phyloP scores from a whole-genome alignment of 768 basidiomycete species.

The Tephrocybe sp. region DNA sequence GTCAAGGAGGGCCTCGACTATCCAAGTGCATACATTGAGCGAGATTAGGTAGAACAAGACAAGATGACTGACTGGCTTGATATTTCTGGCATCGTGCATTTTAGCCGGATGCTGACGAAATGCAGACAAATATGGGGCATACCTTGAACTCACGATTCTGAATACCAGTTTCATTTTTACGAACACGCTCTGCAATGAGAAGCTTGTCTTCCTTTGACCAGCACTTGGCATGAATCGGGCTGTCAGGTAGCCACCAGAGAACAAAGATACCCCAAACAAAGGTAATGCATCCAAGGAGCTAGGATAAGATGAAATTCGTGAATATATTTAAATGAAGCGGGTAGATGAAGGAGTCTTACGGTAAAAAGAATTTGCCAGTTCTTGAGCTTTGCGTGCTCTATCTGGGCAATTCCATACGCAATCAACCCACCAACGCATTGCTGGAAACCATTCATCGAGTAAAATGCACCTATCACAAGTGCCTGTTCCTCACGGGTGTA shows the following conservation, averaged over 20 bases:
- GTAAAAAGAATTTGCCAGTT: slow-evolving; percentile 51
- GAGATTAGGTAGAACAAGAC: background rate
- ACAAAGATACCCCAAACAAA: slow-evolving; percentile 49
- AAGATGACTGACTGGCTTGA: slow-evolving; percentile 28
- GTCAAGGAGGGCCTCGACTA: slow-evolving; percentile 44
- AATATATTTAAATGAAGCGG: background rate
- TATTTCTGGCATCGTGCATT: slow-evolving; percentile 17
- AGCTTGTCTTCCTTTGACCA: slow-evolving; percentile 45
- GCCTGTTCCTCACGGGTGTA: slow-evolving; percentile 51
- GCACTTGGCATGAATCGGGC: slow-evolving; percentile 45
- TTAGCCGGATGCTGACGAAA: background rate
- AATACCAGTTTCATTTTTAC: slow-evolving; percentile 51
- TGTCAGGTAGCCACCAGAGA: slow-evolving; percentile 48
- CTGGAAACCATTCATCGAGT: slow-evolving; percentile 47
- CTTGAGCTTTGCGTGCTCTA: slow-evolving; percentile 37
- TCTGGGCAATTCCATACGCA: slow-evolving; percentile 47
- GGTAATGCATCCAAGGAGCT: slow-evolving; percentile 43
- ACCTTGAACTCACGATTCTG: slow-evolving; percentile 51
- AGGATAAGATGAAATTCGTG: slow-evolving; percentile 8
- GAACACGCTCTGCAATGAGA: slow-evolving; percentile 47
- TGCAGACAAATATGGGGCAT: background rate
- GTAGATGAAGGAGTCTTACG: slow-evolving; percentile 20
- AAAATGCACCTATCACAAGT: slow-evolving; percentile 41
- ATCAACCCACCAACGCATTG: slow-evolving; percentile 49
- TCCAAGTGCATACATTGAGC: background rate